phyloP scores from a whole-genome alignment of 1,139 yeast species.

The Geotrichum australiense region DNA sequence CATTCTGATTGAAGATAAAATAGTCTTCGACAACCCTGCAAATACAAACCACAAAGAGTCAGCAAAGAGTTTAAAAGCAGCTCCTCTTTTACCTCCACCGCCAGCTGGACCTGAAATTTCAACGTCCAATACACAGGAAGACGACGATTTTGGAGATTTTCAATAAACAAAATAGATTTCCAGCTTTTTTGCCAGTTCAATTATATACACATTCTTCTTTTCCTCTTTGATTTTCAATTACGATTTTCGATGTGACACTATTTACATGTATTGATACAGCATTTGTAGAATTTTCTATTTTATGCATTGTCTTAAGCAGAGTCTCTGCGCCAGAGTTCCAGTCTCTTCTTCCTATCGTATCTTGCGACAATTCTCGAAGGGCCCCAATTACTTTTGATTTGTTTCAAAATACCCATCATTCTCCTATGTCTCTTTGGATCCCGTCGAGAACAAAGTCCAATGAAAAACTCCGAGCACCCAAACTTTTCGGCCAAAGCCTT shows the following conservation, averaged over 20 bases:
- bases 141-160: conserved; percentile 43
- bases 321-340: conserved; percentile 58
- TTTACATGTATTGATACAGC: too few relatives aligned
- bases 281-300: too few relatives aligned
- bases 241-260: too few relatives aligned
- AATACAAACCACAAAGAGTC: conserved; percentile 9
- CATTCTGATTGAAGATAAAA: background rate
- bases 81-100: conserved; percentile 23
- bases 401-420: conserved; percentile 41
- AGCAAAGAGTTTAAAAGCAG: conserved; percentile 1
- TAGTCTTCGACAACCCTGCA: background rate
- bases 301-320: conserved; percentile 37
- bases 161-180: too few relatives aligned
- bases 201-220: conserved; percentile 2
- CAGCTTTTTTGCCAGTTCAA: too few relatives aligned
- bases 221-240: background rate
- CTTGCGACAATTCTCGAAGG: conserved; percentile 42
- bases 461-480: conserved; percentile 47
- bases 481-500: conserved; percentile 60
- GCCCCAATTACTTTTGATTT: conserved; percentile 46
- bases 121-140: conserved; percentile 21
- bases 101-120: conserved; percentile 19
- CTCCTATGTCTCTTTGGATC: conserved; percentile 36
- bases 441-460: conserved; percentile 46
- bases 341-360: conserved; percentile 50